Base-by-base conservation (phyloP, 805 yeast genomes). In the Wickerhamomyces mucosus region DNA sequence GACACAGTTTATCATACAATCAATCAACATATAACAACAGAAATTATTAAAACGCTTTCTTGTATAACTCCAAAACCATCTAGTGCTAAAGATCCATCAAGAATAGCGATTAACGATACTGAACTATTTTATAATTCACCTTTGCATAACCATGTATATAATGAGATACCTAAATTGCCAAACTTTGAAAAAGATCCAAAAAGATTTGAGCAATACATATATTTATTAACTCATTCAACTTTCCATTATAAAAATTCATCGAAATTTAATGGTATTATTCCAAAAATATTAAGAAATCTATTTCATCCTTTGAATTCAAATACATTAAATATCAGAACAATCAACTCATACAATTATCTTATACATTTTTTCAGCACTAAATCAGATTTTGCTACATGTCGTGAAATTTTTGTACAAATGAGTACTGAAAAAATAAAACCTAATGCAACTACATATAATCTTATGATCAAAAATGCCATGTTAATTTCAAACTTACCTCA, bases 321-420 rank as follows among this genome's bases (percentile, higher is more conserved):
- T 9, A 56, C 66, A 1, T 20, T 47, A 4, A 41, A 41, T 3
- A 39, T 58, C n/a, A 44, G 59, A 21, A 50, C 53, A 9, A 37
- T 56, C 1, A 39, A 50, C 7, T 40, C 54, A 3, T 66, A 48
- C 40, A 65, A 65, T 37, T 55, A 56, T 35, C 42, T 53, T 12
- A 55, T 70, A 2, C 59, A 53, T 31, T 67, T 51, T 42, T 67
- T 56, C 40, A 48, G 58, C 14, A 36, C 41, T 13, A 53, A 51
- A 25, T 50, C 51, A 37, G 70, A 69, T 43, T 48, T 60, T 27
- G 61, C 62, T 1, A 51, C 63, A 3, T 56, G 67, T 37, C 50
- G 61, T 27, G 63, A 59, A 29, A 42, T 61, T 4, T 48, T 65
- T 23, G 49, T 52, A 1, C 66, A 65, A 39, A 62, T 69, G 67